phyloP scores from a whole-genome alignment of 106 monocot species.

The Posidonia australis region DNA sequence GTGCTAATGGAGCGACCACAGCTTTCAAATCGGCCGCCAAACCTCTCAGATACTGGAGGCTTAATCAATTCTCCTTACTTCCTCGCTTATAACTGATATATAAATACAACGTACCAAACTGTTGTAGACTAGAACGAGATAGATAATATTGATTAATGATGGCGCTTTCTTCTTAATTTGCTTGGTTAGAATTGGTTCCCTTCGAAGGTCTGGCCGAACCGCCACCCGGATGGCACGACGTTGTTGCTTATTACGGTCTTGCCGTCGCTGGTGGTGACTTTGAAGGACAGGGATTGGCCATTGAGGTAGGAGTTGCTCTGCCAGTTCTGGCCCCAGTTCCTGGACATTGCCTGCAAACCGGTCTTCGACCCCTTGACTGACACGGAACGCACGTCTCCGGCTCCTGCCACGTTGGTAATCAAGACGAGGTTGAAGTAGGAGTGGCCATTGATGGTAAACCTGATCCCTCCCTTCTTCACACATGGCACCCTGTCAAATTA shows the following conservation, averaged over 20 bases:
- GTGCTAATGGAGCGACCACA: constrained; percentile 17
- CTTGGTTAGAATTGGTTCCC: constrained; percentile 16
- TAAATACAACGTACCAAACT: too few relatives aligned
- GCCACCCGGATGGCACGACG: constrained; percentile 45
- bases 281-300: constrained; percentile 51
- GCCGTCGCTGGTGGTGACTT: constrained; percentile 47
- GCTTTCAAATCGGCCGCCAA: constrained; percentile 4
- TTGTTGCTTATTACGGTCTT: constrained; percentile 35
- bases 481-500: constrained; percentile 35
- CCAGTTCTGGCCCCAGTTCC: constrained; percentile 81
- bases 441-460: constrained; percentile 66
- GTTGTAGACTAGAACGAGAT: not conserved
- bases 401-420: constrained; percentile 51
- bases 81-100: too few relatives aligned
- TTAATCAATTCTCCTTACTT: not conserved
- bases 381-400: constrained; percentile 46
- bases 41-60: constrained; percentile 1
- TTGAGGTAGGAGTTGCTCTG: constrained; percentile 54
- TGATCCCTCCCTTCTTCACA: constrained; percentile 54
- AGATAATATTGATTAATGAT: too few relatives aligned
- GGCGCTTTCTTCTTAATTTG: too few relatives aligned
- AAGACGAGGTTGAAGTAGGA: constrained; percentile 75
- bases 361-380: constrained; percentile 33
- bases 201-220: constrained; percentile 63
- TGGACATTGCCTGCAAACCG: constrained; percentile 45